Evolutionary conservation across 2,329 filamentous ascomycete species (phyloP), one percentile per base, ranked within the genome.

Genomic region (Fusarium stilboides): DNA sequence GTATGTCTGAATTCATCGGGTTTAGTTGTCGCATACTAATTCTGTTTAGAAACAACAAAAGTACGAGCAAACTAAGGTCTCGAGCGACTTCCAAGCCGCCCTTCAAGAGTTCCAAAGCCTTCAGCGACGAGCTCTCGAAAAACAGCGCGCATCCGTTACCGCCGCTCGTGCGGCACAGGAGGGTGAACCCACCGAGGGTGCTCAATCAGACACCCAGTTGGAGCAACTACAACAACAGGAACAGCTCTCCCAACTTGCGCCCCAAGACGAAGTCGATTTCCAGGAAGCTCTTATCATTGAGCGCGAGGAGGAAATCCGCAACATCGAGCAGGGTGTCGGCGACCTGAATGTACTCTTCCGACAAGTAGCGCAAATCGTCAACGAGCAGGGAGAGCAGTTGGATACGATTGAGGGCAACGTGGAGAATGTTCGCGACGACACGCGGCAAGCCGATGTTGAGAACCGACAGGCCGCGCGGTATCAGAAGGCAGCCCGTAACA

Each of bases 311-410:
- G 96, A 99, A 83, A 99, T 99, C 71, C 91, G 94, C 66, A 97
- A 97, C 78, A 99, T 99, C 75, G 96, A 98, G 82, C 94, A 98
- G 80, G 94, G 93, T 57, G 96, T 99, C 8, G 92, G 92, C 57
- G 96, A 99, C 76, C 84, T 99, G 67, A 99, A 99, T 75, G 96
- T 98, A 76, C 87, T 99, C 43, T 99, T 99, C 85, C 88, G 94
- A 68, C 95, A 99, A 83, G 94, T 99, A n/a, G 96, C 95, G 46
- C 94, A 97, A 79, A 98, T 99, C 79, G 94, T 99, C 51, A 89
- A 89, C 65, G 95, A 98, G 81, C 96, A 99, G 82, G 96, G 96
- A 51, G 92, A 94, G 73, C 89, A 93, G 80, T 85, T 99, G 31
- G 92, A 95, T 76, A 92, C 92, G 19, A 97, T 99, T 74, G 90